Base-by-base conservation (phyloP, 2,329 filamentous ascomycete genomes). In the Talaromyces rugulosus region DNA sequence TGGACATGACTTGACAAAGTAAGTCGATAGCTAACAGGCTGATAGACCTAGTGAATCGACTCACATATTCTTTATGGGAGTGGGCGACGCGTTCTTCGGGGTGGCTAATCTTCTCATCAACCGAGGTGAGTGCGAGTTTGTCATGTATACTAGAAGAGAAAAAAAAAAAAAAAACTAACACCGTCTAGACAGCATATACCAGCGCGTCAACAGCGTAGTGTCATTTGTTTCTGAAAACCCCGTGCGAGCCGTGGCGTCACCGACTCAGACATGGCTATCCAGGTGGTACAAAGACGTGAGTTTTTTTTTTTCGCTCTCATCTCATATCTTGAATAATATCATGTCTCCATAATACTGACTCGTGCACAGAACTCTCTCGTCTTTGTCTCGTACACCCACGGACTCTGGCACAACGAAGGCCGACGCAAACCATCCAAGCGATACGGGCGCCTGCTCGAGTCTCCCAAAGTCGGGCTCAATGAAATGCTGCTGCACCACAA, bases 21-120 rank as follows among this genome's bases (percentile, higher is more conserved):
- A 18, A 51, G 56, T 16, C 36, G 34, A 23, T 60, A 30, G 61
- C 59, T 64, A 60, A 66, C 58, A 36, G 8, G 5, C 14, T n/a
- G 14, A 14, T 60, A 82, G 90, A 34, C 87, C 88, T 57, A 84
- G 80, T 60, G 81, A 89, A 2, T 82, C 85, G 0, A 87, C 88
- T 5, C 86, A 94, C 58, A 85, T 98, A 16, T 90, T 96, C 71
- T 81, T 99, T 27, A 82, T 99, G 71, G 94, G 95, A 0, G 87
- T 96, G 1, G 95, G 95, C n/a, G 89, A 92, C 68, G 91, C 95
- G 1, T 96, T 95, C 70, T 81, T 90, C 3, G 92, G 91, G 1
- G 85, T 97, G 55, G 89, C 95, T 62, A 85, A 93, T 61, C 84
- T 98, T 5, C 81, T 98, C 5, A 88, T 89, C 9, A 89, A 89